Conservation (phyloP, 2,329 filamentous ascomycete genomes). For the Rachicladosporium sp. region DNA sequence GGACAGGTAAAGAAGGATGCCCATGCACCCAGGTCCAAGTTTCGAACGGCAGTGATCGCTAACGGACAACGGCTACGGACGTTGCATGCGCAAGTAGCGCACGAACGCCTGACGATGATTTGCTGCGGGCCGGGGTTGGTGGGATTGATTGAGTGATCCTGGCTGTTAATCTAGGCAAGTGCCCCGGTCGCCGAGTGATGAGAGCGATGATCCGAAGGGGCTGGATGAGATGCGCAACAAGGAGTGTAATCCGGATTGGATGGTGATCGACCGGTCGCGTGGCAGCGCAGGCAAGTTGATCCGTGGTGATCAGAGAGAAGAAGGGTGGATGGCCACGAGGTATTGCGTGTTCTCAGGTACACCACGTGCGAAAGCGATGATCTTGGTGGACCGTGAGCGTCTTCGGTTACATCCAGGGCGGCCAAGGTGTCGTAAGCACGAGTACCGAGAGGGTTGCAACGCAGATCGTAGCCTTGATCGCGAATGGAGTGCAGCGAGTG, state of each 20-base stretch:
- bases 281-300: constrained; percentile 3
- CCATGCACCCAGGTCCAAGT: constrained; percentile 9
- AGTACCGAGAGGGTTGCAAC: too few relatives aligned
- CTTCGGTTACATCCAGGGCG: too few relatives aligned
- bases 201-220: constrained; percentile 4
- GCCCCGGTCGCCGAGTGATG: constrained; percentile 1
- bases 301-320: constrained; percentile 1
- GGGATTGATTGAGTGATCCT: constrained; percentile 13
- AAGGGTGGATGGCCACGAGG: constrained; percentile 5
- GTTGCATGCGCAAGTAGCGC: constrained; percentile 8
- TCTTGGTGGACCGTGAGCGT: too few relatives aligned
- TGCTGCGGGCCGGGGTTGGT: constrained; percentile 11
- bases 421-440: too few relatives aligned
- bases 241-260: too few relatives aligned
- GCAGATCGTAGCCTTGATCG: too few relatives aligned
- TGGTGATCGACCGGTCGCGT: constrained; percentile 1
- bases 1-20: constrained; percentile 4
- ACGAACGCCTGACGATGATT: constrained; percentile 12
- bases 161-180: constrained; percentile 17
- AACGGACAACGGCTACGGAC: constrained; percentile 10
- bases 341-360: too few relatives aligned
- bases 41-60: constrained; percentile 10
- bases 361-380: too few relatives aligned
- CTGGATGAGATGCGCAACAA: not conserved
- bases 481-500: too few relatives aligned